Evolutionary conservation across 1,284 basidiomycete genomes (phyloP).

Genomic region (Apiotrichum brassicae): DNA sequence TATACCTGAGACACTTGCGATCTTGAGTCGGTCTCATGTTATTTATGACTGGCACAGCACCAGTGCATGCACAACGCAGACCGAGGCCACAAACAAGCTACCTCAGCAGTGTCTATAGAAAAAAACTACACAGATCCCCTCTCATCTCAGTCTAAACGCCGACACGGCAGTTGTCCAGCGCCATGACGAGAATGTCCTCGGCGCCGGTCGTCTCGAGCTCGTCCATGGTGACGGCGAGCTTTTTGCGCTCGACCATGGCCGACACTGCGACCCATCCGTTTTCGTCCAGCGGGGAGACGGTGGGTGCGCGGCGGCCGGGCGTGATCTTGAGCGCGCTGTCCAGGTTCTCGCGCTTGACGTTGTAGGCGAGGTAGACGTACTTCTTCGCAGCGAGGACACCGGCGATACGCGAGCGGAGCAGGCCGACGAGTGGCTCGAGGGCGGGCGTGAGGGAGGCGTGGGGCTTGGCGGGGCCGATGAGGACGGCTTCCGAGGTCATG

Average conservation of each 20-base stretch:
- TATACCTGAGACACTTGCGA: no score
- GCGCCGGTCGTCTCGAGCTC: constrained; percentile 73
- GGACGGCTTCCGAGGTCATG: constrained; percentile 81
- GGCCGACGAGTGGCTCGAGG: constrained; percentile 57
- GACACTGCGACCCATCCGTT: constrained; percentile 85
- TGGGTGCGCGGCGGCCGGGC: constrained; percentile 84
- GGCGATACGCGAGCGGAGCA: constrained; percentile 80
- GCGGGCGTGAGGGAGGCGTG: constrained; percentile 59
- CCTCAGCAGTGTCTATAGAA: no score
- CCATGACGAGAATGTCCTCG: constrained; percentile 82
- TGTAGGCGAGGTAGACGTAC: constrained; percentile 91
- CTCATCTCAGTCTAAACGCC: constrained; percentile 53
- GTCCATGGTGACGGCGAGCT: constrained; percentile 87
- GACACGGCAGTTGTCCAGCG: constrained; percentile 89
- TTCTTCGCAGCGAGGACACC: constrained; percentile 85
- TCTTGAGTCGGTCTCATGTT: no score
- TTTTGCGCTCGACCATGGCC: constrained; percentile 83
- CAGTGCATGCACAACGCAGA: no score
- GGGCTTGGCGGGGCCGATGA: constrained; percentile 72
- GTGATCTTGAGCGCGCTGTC: constrained; percentile 65
- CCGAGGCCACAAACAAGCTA: no score
- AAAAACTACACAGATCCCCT: not conserved
- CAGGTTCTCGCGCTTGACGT: constrained; percentile 64
- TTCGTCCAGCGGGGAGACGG: constrained; percentile 74
- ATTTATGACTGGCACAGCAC: no score